Evolutionary conservation across 106 monocot genomes (phyloP).

Genomic region (Ottelia alismoides): DNA sequence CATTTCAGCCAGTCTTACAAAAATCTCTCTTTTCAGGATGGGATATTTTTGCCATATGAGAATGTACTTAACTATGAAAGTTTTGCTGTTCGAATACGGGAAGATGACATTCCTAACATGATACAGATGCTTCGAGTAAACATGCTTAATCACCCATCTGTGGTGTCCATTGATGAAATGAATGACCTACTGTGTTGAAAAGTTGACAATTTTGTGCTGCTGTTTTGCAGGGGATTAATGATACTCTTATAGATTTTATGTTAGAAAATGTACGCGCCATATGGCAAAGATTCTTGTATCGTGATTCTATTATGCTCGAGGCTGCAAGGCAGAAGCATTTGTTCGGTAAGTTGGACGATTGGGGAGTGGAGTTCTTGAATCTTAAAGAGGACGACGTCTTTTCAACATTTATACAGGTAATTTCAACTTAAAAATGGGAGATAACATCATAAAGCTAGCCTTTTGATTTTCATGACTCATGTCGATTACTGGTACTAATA

Average conservation of each 20-base stretch:
- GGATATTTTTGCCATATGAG: too few relatives aligned
- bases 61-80: too few relatives aligned
- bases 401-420: conserved; percentile 10
- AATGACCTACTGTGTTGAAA: neutral
- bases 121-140: conserved; percentile 44
- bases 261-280: conserved; percentile 3
- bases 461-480: neutral
- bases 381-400: conserved; percentile 8
- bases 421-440: neutral
- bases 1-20: too few relatives aligned
- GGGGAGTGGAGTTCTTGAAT: conserved; percentile 12
- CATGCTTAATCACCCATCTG: neutral
- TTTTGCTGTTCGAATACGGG: conserved; percentile 42
- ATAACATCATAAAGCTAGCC: neutral
- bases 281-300: conserved; percentile 11
- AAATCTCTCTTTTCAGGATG: too few relatives aligned
- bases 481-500: too few relatives aligned
- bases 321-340: conserved; percentile 5
- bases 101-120: conserved; percentile 80
- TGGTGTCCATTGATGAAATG: neutral
- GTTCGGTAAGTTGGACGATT: conserved; percentile 5
- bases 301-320: conserved; percentile 10
- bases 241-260: conserved; percentile 38
- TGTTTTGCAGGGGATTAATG: conserved; percentile 46
- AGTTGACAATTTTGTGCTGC: neutral